Evolutionary conservation across 768 basidiomycete genomes (phyloP), one percentile per base, ranked within the genome.

Genomic region (Macrolepiota albuminosa): DNA sequence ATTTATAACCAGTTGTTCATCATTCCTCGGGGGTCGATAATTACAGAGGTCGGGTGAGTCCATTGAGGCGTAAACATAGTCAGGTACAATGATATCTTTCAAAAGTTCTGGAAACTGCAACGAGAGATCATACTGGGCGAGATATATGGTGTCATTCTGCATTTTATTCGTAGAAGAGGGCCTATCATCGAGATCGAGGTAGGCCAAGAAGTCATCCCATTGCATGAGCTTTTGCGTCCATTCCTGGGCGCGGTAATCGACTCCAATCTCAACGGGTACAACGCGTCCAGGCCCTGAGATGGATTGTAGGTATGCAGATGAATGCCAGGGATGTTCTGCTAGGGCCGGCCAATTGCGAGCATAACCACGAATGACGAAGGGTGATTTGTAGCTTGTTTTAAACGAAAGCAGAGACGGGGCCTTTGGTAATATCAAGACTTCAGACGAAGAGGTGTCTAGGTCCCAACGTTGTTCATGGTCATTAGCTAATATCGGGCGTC

Each of bases 71-170:
- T 91, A 98, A 29, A 91, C 87, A 67, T 96, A 95, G 69, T 97
- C 95, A 0, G 97, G 96, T n/a, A 93, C 65, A 10, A 80, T 62
- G 52, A 98, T 84, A 67, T 98, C 97, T 8, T 79, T 75, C 51
- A 81, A 76, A 46, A 99, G 78, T 2, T 72, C 70, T 1, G 94
- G 95, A 64, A 98, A 94, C 70, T 99, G 97, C 43, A 73, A 75
- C 60, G 95, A 77, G 14, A 99, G 81, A 65, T 86, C 82, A 73
- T 99, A 88, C 69, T 99, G 97, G 0, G 97, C 97, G 47, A 99
- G 84, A 71, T 99, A 99, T 40, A 88, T 65, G 14, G 76, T 69
- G 2, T 78, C 69, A 53, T 57, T 63, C 36, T 63, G 62, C 48
- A 58, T 59, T 7, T 58, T n/a, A 29, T 47, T 34, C 31, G 39